Evolutionary conservation across 1,139 yeast species (phyloP).

Genomic region (Meyerozyma carpophila): DNA sequence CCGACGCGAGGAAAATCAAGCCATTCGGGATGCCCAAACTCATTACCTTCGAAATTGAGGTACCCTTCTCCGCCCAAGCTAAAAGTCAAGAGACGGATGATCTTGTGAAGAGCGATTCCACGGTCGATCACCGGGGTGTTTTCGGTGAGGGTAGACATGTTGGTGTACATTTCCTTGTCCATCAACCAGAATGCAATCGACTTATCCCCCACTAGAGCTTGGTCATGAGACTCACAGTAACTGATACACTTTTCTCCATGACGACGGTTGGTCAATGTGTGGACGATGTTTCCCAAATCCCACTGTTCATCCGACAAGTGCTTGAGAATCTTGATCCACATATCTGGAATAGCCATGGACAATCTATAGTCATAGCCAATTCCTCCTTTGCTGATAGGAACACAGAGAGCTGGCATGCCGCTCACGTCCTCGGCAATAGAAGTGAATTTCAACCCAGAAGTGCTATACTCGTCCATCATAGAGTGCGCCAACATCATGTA

Average conservation of each 20-base stretch:
- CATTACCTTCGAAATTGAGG: constrained; percentile 94
- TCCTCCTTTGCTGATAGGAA: constrained; percentile 72
- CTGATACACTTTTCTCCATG: constrained; percentile 86
- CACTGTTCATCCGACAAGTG: constrained; percentile 84
- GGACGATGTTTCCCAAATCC: constrained; percentile 79
- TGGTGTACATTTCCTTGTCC: constrained; percentile 98
- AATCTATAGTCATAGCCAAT: constrained; percentile 89
- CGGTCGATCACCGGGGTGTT: constrained; percentile 78
- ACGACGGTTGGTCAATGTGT: constrained; percentile 83
- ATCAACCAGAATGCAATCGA: constrained; percentile 96
- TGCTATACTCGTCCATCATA: constrained; percentile 52
- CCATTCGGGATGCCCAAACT: constrained; percentile 99
- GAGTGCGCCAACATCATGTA: constrained; percentile 87
- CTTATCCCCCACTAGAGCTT: constrained; percentile 95
- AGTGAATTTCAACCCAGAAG: constrained; percentile 43
- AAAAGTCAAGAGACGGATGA: constrained; percentile 83
- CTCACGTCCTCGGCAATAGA: constrained; percentile 96
- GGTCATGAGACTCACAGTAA: constrained; percentile 95
- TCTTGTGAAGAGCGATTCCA: constrained; percentile 84
- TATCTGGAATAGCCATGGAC: constrained; percentile 97
- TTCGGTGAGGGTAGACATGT: constrained; percentile 76
- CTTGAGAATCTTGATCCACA: constrained; percentile 95
- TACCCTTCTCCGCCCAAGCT: constrained; percentile 95
- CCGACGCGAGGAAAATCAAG: constrained; percentile 93
- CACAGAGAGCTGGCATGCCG: constrained; percentile 93